A percentile compares a stretch with the other conserved stretches of the same genome.
phyloP scores from a whole-genome alignment of 164 flowering plant species.

The Paratinospora sagittata region DNA sequence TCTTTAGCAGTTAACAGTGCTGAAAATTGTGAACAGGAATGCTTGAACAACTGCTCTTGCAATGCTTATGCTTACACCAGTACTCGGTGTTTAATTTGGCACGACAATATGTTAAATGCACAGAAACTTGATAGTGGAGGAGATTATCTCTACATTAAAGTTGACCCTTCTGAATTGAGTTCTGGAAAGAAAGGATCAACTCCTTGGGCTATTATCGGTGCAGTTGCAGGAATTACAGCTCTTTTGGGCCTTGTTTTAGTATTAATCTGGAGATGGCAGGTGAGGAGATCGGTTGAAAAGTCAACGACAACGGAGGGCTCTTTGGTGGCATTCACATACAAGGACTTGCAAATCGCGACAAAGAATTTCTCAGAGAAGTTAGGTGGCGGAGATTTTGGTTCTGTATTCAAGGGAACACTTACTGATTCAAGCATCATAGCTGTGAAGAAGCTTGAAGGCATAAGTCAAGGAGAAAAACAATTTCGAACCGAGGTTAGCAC shows the following conservation, averaged over 20 bases:
- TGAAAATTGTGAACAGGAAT: conserved; percentile 21
- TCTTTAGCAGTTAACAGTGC: background rate
- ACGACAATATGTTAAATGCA: conserved; percentile 19
- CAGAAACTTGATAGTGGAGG: conserved; percentile 15
- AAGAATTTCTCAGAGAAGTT: conserved; percentile 44
- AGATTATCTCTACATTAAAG: conserved; percentile 15
- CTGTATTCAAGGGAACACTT: conserved; percentile 48
- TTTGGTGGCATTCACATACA: conserved; percentile 34
- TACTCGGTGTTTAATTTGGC: conserved; percentile 24
- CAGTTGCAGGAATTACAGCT: conserved; percentile 7
- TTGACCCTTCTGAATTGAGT: conserved; percentile 19
- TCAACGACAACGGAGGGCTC: conserved; percentile 24
- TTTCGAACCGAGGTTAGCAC: conserved; percentile 51
- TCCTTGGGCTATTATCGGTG: conserved; percentile 16
- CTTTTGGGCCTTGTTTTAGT: conserved; percentile 16
- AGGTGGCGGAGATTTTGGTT: conserved; percentile 60
- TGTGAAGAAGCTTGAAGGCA: conserved; percentile 49
- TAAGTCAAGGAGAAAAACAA: conserved; percentile 55
- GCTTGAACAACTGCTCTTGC: conserved; percentile 33
- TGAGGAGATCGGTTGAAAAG: no score
- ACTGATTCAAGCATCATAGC: conserved; percentile 39
- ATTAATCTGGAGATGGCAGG: conserved; percentile 7
- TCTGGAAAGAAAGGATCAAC: background rate
- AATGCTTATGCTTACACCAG: conserved; percentile 24
- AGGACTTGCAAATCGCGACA: conserved; percentile 38